Conservation (phyloP, 2,329 filamentous ascomycete species). For the Colletotrichum horii region DNA sequence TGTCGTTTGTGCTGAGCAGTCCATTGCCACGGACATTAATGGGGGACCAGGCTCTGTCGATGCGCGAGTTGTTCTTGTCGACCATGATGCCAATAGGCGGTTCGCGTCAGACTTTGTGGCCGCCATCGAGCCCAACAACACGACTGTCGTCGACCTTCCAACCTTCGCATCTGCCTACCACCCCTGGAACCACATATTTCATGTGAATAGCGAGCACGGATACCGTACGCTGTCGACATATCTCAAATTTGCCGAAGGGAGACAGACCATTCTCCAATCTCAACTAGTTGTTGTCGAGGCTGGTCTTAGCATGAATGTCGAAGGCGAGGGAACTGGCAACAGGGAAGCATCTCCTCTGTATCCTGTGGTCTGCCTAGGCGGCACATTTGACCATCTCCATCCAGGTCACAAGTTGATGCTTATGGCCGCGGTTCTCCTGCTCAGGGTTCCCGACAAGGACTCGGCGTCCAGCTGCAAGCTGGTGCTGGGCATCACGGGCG, state of each 20-base stretch:
- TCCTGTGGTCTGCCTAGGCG: constrained; percentile 74
- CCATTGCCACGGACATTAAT: constrained; percentile 62
- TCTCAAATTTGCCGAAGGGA: constrained; percentile 50
- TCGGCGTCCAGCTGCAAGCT: constrained; percentile 57
- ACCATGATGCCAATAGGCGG: constrained; percentile 53
- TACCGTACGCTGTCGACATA: constrained; percentile 60
- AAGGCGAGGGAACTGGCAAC: neutral
- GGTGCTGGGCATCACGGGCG: constrained; percentile 87
- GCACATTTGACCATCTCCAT: constrained; percentile 96
- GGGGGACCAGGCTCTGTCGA: constrained; percentile 72
- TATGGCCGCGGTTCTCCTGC: constrained; percentile 80
- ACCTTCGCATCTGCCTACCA: constrained; percentile 58
- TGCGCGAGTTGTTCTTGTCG: constrained; percentile 74
- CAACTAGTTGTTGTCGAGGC: constrained; percentile 58
- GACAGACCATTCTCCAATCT: constrained; percentile 51
- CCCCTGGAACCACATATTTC: constrained; percentile 70
- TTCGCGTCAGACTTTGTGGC: constrained; percentile 38
- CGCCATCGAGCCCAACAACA: constrained; percentile 48
- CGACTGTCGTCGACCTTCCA: constrained; percentile 53
- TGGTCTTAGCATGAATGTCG: constrained; percentile 51
- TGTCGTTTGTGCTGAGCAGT: constrained; percentile 68
- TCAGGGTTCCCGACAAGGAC: constrained; percentile 54
- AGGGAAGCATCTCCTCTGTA: constrained; percentile 24
- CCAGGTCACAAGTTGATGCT: constrained; percentile 95
- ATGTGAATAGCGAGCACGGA: constrained; percentile 68